phyloP scores from a whole-genome alignment of 2,329 filamentous ascomycete species.

The Aureobasidium namibiae region DNA sequence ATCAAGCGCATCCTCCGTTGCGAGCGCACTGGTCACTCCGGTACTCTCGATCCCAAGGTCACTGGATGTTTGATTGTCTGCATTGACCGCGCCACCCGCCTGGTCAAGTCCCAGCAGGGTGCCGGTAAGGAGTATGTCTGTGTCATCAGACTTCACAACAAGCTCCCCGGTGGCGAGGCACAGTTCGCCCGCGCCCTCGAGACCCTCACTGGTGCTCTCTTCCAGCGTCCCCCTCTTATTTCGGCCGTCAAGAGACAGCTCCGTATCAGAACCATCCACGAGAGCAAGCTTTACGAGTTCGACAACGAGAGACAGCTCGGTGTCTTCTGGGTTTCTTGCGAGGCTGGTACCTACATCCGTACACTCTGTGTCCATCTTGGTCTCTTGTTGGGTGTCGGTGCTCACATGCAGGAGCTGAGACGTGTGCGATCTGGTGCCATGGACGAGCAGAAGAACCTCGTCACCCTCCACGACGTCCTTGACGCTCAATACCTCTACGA shows the following conservation, averaged over 20 bases:
- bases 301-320: constrained; percentile 96
- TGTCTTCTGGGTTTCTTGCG: constrained; percentile 99
- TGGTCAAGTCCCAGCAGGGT: constrained; percentile 98
- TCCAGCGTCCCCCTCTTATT: constrained; percentile 94
- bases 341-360: constrained; percentile 97
- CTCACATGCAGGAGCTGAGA: constrained; percentile 96
- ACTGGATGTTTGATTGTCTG: constrained; percentile 92
- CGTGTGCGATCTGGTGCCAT: constrained; percentile 91
- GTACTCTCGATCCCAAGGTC: constrained; percentile 96
- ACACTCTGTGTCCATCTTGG: constrained; percentile 94
- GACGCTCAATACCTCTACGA: constrained; percentile 95
- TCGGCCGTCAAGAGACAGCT: constrained; percentile 98
- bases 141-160: constrained; percentile 91
- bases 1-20: constrained; percentile 93
- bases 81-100: constrained; percentile 90
- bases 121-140: constrained; percentile 99
- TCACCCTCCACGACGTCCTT: constrained; percentile 89
- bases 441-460: constrained; percentile 81
- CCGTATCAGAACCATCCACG: constrained; percentile 95
- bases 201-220: constrained; percentile 90
- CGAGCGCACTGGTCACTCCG: constrained; percentile 97
- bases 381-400: constrained; percentile 70
- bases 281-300: constrained; percentile 91
- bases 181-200: constrained; percentile 91
- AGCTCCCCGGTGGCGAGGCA: constrained; percentile 83